These are phyloP conservation scores for Lactarius akahatsu DNA, from an alignment of 768 basidiomycete genomes.

Conservation along the genomic window DNA sequence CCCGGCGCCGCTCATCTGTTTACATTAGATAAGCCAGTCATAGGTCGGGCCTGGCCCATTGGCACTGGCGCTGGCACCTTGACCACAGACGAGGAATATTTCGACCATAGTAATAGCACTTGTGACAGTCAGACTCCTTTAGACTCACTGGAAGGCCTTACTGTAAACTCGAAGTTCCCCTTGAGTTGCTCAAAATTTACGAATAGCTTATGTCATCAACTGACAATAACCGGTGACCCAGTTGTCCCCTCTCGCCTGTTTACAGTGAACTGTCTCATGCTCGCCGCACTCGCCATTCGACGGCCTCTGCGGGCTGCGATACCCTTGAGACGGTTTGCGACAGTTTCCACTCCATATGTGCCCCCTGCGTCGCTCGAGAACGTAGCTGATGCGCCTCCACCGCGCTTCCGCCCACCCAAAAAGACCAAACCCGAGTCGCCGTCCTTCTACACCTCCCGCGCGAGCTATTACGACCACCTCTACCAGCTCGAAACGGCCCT, in stretches of 20 bases:
- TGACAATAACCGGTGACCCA: too few relatives aligned
- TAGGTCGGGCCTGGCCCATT: too few relatives aligned
- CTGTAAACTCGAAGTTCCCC: too few relatives aligned
- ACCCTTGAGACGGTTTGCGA: constrained; percentile 27
- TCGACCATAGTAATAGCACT: too few relatives aligned
- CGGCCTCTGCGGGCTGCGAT: constrained; percentile 10
- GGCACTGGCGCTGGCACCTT: too few relatives aligned
- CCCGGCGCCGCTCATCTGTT: not conserved
- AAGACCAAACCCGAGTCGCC: constrained; percentile 58
- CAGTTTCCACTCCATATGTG: constrained; percentile 32
- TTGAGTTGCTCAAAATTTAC: too few relatives aligned
- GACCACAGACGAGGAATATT: too few relatives aligned
- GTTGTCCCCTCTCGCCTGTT: not conserved
- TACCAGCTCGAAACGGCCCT: constrained; percentile 64
- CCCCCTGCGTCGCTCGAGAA: constrained; percentile 35
- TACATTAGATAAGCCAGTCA: constrained; percentile 22
- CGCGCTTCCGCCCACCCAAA: constrained; percentile 11
- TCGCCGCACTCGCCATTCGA: constrained; percentile 6
- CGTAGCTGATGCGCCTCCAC: constrained; percentile 20
- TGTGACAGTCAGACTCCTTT: too few relatives aligned
- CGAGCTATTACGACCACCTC: constrained; percentile 72
- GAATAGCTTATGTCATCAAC: too few relatives aligned
- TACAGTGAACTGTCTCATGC: constrained; percentile 5
- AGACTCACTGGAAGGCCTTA: too few relatives aligned
- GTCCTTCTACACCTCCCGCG: constrained; percentile 80